Base-by-base conservation (phyloP, 2,329 filamentous ascomycete genomes). In the Scopulariopsis brevicaulis region DNA sequence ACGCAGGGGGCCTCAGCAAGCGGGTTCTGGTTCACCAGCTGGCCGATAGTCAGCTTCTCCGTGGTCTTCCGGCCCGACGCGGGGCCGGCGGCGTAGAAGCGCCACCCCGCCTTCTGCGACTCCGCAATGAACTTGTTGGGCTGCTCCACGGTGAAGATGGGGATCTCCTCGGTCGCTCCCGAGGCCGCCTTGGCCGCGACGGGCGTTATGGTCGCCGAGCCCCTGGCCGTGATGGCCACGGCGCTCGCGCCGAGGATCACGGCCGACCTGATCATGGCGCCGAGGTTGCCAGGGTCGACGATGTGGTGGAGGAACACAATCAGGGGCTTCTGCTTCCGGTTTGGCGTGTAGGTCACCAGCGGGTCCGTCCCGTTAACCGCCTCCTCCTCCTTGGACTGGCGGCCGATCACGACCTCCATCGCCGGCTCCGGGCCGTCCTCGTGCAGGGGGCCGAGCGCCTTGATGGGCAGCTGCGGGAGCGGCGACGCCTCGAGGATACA, bases 191-290 rank as follows among this genome's bases (percentile, higher is more conserved):
- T 97, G 60, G 96, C 79, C 0, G 89, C 85, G 10, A 92, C 82
- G 0, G 90, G 80, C 8, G 86, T 88, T 60, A 96, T 75, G 0
- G 84, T 80, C 0, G 92, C 88, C 18, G 87, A 89, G 64, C 84
- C 86, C 60, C 83, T 82, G 34, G 80, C 84, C 2, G 90, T 89
- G 58, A 96, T 84, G 2, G 84, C 84, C 22, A 99, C 82, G 4
- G 89, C 92, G 58, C 92, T 89, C 6, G 90, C 86, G 24, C 93
- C 93, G n/a, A 97, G 81, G 70, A 94, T 97, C 66, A 90, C 87
- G 2, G 91, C 90, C 6, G 90, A 90, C 40, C 94, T 87, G 51
- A 97, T 78, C 60, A 97, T 93, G 24, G 86, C 90, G 50, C 94
- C 94, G 1, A 97, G 75, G 67, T 99, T 99, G 28, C 90, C 91